Conservation (phyloP, 2,329 filamentous ascomycete genomes). For the Hypoxylon sp. region DNA sequence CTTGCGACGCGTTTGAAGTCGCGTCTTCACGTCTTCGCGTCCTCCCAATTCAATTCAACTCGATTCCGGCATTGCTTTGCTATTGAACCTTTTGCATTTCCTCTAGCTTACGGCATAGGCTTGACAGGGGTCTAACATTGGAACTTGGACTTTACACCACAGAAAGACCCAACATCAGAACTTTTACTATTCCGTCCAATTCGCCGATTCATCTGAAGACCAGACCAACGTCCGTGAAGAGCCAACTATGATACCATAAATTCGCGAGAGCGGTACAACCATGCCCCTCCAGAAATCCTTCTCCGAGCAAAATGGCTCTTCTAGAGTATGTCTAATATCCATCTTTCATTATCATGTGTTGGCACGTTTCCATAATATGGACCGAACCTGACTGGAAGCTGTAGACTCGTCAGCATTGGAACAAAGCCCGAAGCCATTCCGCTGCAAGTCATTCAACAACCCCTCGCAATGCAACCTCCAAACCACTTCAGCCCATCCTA, state of each 20-base stretch:
- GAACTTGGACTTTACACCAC: background rate
- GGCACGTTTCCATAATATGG: background rate
- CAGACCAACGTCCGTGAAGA: background rate
- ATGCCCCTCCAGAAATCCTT: slow-evolving; percentile 62
- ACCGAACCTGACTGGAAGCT: slow-evolving; percentile 22
- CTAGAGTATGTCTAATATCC: slow-evolving; percentile 47
- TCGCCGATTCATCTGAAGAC: background rate
- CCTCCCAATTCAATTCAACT: slow-evolving; percentile 19
- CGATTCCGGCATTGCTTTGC: slow-evolving; percentile 28
- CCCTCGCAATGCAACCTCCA: slow-evolving; percentile 46
- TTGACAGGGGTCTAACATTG: background rate
- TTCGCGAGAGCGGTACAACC: slow-evolving; percentile 29
- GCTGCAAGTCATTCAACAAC: slow-evolving; percentile 56
- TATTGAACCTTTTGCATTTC: slow-evolving; percentile 23
- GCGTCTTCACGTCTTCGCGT: slow-evolving; percentile 24
- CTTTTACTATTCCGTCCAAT: background rate
- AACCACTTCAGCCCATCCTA: slow-evolving; percentile 62
- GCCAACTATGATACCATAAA: slow-evolving; percentile 45
- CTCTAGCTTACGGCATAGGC: slow-evolving; percentile 7
- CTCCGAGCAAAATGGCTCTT: slow-evolving; percentile 57
- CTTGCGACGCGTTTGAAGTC: slow-evolving; percentile 23
- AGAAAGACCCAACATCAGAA: background rate
- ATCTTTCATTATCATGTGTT: background rate
- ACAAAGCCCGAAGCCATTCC: slow-evolving; percentile 68
- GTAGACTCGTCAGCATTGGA: slow-evolving; percentile 62